Evolutionary conservation across 208 protist species (phyloP).

Genomic region (Endotrypanum monterogeii): DNA sequence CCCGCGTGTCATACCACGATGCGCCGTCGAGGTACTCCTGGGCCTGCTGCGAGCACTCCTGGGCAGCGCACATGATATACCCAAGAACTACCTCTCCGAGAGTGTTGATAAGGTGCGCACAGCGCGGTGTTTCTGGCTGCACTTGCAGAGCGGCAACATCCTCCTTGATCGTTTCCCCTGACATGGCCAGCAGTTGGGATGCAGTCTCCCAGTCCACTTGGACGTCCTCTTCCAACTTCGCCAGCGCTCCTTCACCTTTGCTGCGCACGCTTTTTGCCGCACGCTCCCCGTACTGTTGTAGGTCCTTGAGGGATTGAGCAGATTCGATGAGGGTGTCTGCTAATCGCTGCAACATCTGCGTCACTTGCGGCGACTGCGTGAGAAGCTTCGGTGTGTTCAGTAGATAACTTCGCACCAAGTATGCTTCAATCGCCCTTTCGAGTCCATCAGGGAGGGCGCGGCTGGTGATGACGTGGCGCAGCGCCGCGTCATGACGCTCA

Average conservation of each 20-base stretch:
- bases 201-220: neutral
- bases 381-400: constrained; percentile 45
- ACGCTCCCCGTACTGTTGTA: neutral
- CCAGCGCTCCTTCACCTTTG: constrained; percentile 3
- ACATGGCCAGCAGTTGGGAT: neutral
- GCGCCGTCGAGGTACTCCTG: constrained; percentile 13
- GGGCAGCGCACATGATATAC: constrained; percentile 37
- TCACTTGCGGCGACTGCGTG: constrained; percentile 30
- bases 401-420: constrained; percentile 55
- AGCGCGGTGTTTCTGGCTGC: neutral
- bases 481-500: constrained; percentile 29
- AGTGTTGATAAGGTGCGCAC: constrained; percentile 35
- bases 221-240: neutral
- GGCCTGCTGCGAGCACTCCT: constrained; percentile 21
- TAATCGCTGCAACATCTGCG: constrained; percentile 32
- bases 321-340: constrained; percentile 29
- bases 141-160: neutral
- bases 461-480: constrained; percentile 30
- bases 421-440: constrained; percentile 49
- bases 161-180: constrained; percentile 12
- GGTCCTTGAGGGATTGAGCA: neutral
- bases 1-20: constrained; percentile 1
- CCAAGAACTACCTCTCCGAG: constrained; percentile 49
- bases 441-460: constrained; percentile 30
- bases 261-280: neutral